A percentile compares a stretch with the other conserved stretches of the same genome.
phyloP scores from a whole-genome alignment of 2,329 filamentous ascomycete species.

The Tolypocladium paradoxum region DNA sequence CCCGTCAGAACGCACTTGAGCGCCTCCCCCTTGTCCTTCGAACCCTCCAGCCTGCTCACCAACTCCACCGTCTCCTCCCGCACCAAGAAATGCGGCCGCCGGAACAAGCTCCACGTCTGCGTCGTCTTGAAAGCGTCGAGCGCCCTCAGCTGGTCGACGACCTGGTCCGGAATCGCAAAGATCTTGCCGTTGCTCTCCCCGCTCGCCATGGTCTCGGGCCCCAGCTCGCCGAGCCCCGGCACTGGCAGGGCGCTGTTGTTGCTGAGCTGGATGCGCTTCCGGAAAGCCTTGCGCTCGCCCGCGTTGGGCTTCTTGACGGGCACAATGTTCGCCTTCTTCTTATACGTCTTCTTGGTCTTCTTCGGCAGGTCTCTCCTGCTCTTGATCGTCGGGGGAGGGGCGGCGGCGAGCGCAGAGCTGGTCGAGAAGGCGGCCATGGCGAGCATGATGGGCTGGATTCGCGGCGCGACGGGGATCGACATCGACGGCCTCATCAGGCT shows the following conservation, averaged over 20 bases:
- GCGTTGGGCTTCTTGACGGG: constrained; percentile 48
- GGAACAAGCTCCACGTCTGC: constrained; percentile 82
- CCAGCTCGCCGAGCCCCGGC: constrained; percentile 52
- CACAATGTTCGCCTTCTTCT: constrained; percentile 34
- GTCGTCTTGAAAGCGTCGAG: constrained; percentile 83
- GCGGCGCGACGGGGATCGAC: constrained; percentile 19
- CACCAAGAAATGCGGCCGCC: constrained; percentile 68
- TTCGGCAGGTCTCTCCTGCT: constrained; percentile 24
- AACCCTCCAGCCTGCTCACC: constrained; percentile 48
- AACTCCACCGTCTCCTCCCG: constrained; percentile 68
- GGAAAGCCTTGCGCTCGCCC: constrained; percentile 77
- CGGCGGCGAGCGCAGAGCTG: constrained; percentile 15
- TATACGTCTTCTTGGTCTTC: constrained; percentile 39
- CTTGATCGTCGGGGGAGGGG: constrained; percentile 15
- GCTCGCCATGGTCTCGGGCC: constrained; percentile 40
- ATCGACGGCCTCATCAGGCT: constrained; percentile 28
- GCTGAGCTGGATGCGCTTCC: constrained; percentile 83
- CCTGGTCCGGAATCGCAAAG: constrained; percentile 53
- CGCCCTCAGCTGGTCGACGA: constrained; percentile 73
- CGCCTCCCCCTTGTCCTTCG: constrained; percentile 40
- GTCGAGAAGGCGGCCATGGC: constrained; percentile 32
- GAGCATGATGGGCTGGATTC: constrained; percentile 20
- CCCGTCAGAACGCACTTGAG: constrained; percentile 62
- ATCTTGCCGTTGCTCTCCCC: constrained; percentile 52
- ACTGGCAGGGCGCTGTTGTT: constrained; percentile 89